Evolutionary conservation across 2,329 filamentous ascomycete species (phyloP), one percentile per base, ranked within the genome.

Genomic region (Emericellopsis atlantica): DNA sequence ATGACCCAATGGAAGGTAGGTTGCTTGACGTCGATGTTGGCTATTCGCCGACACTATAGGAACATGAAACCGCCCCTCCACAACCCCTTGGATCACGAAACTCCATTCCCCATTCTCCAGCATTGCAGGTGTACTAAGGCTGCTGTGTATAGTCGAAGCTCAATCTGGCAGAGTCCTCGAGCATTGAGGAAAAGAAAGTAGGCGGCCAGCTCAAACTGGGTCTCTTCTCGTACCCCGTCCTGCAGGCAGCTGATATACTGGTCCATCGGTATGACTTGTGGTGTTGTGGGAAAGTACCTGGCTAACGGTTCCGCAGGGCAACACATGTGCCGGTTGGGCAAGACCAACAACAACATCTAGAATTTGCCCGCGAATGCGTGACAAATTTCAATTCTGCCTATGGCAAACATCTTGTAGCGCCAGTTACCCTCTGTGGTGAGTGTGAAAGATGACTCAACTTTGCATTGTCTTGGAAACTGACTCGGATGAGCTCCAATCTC

Each of bases 1-100:
- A 98, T 98, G 92, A 96, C 92, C 23, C 92, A 96, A 61, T 98
- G 92, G 89, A 98, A 98, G 79, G 87, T 86, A 44, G 26, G 26
- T 29, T 12, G 26, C 8, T 9, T 12, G 26, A 29, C 6, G 12
- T 29, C 18, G 18, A 21, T 21, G 18, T 21, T 21, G 18, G 18
- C 18, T 21, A 21, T 21, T 21, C 18, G 18, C 18, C 18, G 18
- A 21, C 18, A 21, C 18, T 21, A 21, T 3, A 21, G 3, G 18
- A 21, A 21, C 18, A 21, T 21, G 18, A 39, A 38, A 12, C 24
- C 14, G 5, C 5, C 31, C 16, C 22, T 33, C 24, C 38, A 21
- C 18, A 5, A 21, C 18, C 18, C 18, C 18, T 21, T 21, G 5
- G 4, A 21, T 5, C 18, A 21, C 18, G 18, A 21, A 21, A 21